Evolutionary conservation across 495 filamentous ascomycete species (phyloP).

Genomic region (Penicillium manginii): DNA sequence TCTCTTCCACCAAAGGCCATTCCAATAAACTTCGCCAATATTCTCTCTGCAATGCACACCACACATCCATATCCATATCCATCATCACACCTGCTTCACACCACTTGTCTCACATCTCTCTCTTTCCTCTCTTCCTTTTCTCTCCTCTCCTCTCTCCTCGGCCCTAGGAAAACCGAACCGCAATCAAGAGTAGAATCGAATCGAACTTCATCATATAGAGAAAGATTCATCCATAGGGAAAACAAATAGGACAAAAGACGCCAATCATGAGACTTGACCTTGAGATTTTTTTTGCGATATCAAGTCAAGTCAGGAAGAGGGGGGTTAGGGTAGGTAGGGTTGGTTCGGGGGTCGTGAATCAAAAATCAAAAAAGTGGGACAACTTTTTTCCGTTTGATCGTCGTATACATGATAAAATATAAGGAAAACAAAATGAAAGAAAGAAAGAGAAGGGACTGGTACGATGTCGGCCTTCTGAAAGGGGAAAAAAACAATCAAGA

Average conservation of each 20-base stretch:
- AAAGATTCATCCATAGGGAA: conserved; percentile 37
- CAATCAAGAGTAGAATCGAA: conserved; percentile 31
- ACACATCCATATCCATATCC: conserved; percentile 12
- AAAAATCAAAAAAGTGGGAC: conserved; percentile 20
- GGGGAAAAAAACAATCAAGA: conserved; percentile 10
- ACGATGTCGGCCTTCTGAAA: conserved; percentile 8
- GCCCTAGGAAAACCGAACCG: conserved; percentile 29
- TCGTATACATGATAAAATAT: conserved; percentile 47
- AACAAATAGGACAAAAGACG: conserved; percentile 44
- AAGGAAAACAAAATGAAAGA: conserved; percentile 11
- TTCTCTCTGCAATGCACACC: conserved; percentile 25
- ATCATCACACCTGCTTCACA: conserved; percentile 20
- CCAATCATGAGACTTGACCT: conserved; percentile 49
- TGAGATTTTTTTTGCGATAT: background rate
- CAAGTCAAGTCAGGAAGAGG: conserved; percentile 17
- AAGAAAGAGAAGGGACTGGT: too few relatives aligned
- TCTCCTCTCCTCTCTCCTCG: conserved; percentile 26
- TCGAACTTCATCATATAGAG: conserved; percentile 28
- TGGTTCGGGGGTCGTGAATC: conserved; percentile 34
- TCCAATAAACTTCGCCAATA: conserved; percentile 27
- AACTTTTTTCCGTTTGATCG: conserved; percentile 46
- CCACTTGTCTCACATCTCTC: conserved; percentile 25
- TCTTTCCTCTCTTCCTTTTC: conserved; percentile 12
- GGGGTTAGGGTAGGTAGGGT: conserved; percentile 1
- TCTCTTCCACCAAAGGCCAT: conserved; percentile 28